A percentile compares a stretch with the other conserved stretches of the same genome.
These are phyloP conservation scores for Scheffersomyces coipomensis DNA, from an alignment of 805 yeast species.

Conservation along the genomic window DNA sequence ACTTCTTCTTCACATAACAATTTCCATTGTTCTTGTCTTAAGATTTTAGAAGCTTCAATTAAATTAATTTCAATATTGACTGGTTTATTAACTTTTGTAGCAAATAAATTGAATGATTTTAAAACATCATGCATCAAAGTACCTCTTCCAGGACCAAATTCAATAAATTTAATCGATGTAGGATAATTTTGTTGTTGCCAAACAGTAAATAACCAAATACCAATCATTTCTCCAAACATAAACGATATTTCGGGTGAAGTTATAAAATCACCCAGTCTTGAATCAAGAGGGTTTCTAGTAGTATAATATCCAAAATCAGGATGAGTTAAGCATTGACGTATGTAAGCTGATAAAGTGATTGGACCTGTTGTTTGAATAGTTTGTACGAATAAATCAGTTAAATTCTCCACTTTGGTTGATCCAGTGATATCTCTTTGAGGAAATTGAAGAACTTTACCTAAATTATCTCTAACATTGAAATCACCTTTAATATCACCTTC, in stretches of 20 bases:
- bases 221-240: slow-evolving; percentile 83
- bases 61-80: slow-evolving; percentile 45
- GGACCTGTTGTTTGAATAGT: slow-evolving; percentile 74
- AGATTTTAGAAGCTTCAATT: slow-evolving; percentile 70
- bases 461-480: slow-evolving; percentile 31
- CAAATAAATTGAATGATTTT: slow-evolving; percentile 43
- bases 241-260: slow-evolving; percentile 88
- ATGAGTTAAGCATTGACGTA: slow-evolving; percentile 79
- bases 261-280: slow-evolving; percentile 65
- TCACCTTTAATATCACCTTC: slow-evolving; percentile 38
- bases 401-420: slow-evolving; percentile 16
- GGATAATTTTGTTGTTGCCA: slow-evolving; percentile 62
- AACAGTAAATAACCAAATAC: slow-evolving; percentile 61
- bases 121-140: slow-evolving; percentile 70
- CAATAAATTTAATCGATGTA: slow-evolving; percentile 52
- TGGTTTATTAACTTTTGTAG: slow-evolving; percentile 35
- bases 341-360: slow-evolving; percentile 65
- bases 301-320: slow-evolving; percentile 80
- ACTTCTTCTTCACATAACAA: slow-evolving; percentile 41
- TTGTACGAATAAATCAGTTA: slow-evolving; percentile 41
- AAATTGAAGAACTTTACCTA: slow-evolving; percentile 35
- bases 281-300: slow-evolving; percentile 69
- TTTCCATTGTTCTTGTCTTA: slow-evolving; percentile 55
- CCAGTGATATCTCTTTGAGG: slow-evolving; percentile 18
- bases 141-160: slow-evolving; percentile 86